Evolutionary conservation across 2,329 filamentous ascomycete genomes (phyloP).

Genomic region (Ascochyta fabae): DNA sequence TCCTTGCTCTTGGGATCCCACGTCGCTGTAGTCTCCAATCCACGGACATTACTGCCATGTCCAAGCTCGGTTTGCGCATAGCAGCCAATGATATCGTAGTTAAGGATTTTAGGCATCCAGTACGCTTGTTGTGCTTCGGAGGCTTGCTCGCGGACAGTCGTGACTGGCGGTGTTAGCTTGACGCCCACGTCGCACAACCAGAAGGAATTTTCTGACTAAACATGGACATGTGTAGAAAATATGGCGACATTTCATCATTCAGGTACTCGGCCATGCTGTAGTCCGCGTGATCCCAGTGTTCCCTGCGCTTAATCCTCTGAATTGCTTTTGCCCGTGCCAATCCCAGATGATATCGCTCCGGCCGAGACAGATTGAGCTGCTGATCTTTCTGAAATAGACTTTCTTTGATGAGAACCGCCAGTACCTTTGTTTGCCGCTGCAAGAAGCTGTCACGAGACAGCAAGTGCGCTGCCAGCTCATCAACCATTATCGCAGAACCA

Average conservation of each 20-base stretch:
- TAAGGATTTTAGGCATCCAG: conserved; percentile 59
- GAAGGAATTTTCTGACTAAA: conserved; percentile 48
- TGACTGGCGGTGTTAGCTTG: conserved; percentile 35
- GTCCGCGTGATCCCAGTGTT: conserved; percentile 59
- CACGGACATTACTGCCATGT: conserved; percentile 60
- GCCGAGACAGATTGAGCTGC: conserved; percentile 59
- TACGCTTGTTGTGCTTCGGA: conserved; percentile 55
- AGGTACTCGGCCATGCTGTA: conserved; percentile 60
- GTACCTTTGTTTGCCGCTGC: conserved; percentile 55
- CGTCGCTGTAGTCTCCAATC: conserved; percentile 56
- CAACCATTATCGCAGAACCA: conserved; percentile 52
- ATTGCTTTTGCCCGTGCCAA: conserved; percentile 60
- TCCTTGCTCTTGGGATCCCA: conserved; percentile 55
- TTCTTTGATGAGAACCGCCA: conserved; percentile 54
- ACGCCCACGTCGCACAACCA: conserved; percentile 24
- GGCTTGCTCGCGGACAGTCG: conserved; percentile 59
- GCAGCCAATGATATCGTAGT: conserved; percentile 59
- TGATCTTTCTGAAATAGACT: conserved; percentile 59
- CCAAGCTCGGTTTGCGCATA: conserved; percentile 62
- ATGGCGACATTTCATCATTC: conserved; percentile 61
- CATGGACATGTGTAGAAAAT: conserved; percentile 60
- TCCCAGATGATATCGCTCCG: conserved; percentile 60
- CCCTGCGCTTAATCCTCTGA: conserved; percentile 53
- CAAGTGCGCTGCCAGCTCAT: conserved; percentile 56
- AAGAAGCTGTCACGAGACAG: conserved; percentile 57